A percentile compares a stretch with the other conserved stretches of the same genome.
phyloP scores from a whole-genome alignment of 1,139 yeast species.

The Hansenula lynferdii region DNA sequence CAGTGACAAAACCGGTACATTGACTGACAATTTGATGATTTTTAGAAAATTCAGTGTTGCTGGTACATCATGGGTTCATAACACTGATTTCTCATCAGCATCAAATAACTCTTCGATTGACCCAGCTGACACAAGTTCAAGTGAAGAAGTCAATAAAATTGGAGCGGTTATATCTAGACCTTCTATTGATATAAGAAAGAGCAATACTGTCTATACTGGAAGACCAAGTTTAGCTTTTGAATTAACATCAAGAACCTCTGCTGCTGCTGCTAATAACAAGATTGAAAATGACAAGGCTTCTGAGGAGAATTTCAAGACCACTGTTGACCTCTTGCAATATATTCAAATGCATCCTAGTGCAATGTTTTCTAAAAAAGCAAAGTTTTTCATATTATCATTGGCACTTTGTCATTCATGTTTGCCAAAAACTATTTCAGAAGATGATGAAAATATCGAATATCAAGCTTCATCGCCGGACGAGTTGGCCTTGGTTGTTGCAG shows the following conservation, averaged over 20 bases:
- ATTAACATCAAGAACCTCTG: slow-evolving; percentile 4
- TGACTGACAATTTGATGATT: slow-evolving; percentile 87
- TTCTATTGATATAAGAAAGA: slow-evolving; percentile 34
- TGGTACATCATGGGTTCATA: slow-evolving; percentile 90
- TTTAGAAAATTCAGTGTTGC: slow-evolving; percentile 80
- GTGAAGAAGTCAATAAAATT: background rate
- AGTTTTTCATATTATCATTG: slow-evolving; percentile 71
- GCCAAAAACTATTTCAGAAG: slow-evolving; percentile 48
- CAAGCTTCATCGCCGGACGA: slow-evolving; percentile 98
- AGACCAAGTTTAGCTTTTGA: slow-evolving; percentile 49
- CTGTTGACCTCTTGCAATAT: slow-evolving; percentile 61
- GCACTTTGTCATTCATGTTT: slow-evolving; percentile 90
- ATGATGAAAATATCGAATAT: slow-evolving; percentile 56
- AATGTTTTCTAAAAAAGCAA: slow-evolving; percentile 65
- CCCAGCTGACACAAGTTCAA: slow-evolving; percentile 1
- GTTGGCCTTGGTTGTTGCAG: slow-evolving; percentile 88
- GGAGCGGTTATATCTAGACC: slow-evolving; percentile 14
- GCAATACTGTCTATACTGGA: slow-evolving; percentile 36
- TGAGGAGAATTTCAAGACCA: slow-evolving; percentile 36
- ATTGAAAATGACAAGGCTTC: slow-evolving; percentile 2
- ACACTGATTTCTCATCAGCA: too few relatives aligned
- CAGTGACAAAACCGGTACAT: slow-evolving; percentile 95
- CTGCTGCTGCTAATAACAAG: slow-evolving; percentile 11
- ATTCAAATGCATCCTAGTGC: slow-evolving; percentile 70
- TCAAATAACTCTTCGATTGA: too few relatives aligned